phyloP scores from a whole-genome alignment of 805 yeast species.

The Phaffomyces thermotolerans region DNA sequence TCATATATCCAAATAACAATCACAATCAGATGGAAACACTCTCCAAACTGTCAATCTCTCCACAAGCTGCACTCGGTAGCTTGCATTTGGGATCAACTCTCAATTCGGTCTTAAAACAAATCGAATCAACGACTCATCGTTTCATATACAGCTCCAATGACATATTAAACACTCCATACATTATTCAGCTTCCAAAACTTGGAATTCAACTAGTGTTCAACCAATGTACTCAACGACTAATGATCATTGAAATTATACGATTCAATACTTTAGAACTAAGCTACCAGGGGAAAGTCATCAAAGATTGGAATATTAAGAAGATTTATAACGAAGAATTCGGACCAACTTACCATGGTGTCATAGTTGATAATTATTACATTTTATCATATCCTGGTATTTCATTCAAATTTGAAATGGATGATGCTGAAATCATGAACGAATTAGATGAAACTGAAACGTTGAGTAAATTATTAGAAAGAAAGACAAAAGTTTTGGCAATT shows the following conservation, averaged over 20 bases:
- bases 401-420: constrained; percentile 34
- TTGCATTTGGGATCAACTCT: constrained; percentile 3
- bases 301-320: constrained; percentile 29
- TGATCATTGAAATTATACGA: constrained; percentile 13
- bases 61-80: constrained; percentile 1
- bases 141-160: constrained; percentile 1
- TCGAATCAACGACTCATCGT: not conserved
- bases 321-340: constrained; percentile 54
- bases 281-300: constrained; percentile 12
- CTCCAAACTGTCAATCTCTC: not conserved
- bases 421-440: constrained; percentile 10
- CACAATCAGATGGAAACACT: too few relatives aligned
- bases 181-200: constrained; percentile 1
- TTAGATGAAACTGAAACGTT: not conserved
- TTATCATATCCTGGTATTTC: constrained; percentile 52
- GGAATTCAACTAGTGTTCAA: constrained; percentile 3
- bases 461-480: constrained; percentile 5
- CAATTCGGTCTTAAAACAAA: constrained; percentile 1
- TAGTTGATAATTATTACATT: constrained; percentile 22
- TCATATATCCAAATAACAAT: not conserved
- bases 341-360: constrained; percentile 52
- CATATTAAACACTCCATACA: not conserved
- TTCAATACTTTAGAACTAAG: constrained; percentile 4
- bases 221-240: constrained; percentile 5
- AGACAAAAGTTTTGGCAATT: constrained; percentile 9